These are phyloP conservation scores for Penicillium sp. DNA, from an alignment of 2,329 filamentous ascomycete genomes.

Conservation along the genomic window DNA sequence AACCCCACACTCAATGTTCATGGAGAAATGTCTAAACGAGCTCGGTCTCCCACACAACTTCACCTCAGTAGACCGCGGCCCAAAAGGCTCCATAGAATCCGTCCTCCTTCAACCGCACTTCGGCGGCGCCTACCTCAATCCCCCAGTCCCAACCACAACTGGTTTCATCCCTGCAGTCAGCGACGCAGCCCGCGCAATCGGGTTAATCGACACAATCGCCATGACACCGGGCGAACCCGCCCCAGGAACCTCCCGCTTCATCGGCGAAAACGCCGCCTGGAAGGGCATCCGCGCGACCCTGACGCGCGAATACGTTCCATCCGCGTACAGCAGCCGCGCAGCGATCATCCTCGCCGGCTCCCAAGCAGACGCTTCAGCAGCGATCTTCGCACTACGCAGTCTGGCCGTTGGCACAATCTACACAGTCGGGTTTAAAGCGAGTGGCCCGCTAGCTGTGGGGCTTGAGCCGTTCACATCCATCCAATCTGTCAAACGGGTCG, in stretches of 20 bases:
- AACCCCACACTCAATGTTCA: constrained; percentile 79
- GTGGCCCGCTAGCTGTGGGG: constrained; percentile 59
- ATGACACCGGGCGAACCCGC: constrained; percentile 47
- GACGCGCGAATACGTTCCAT: constrained; percentile 77
- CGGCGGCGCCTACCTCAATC: constrained; percentile 78
- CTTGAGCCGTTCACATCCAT: constrained; percentile 67
- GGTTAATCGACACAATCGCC: constrained; percentile 78
- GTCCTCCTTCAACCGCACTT: constrained; percentile 73
- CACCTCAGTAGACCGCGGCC: constrained; percentile 68
- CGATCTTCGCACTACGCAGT: constrained; percentile 75
- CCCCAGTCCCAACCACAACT: constrained; percentile 61
- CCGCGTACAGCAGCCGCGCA: constrained; percentile 72
- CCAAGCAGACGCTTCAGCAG: constrained; percentile 72
- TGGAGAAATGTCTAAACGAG: constrained; percentile 79
- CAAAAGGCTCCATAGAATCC: constrained; percentile 66
- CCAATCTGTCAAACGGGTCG: constrained; percentile 76
- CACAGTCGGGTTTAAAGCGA: constrained; percentile 75
- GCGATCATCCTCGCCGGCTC: constrained; percentile 73
- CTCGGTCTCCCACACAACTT: constrained; percentile 84
- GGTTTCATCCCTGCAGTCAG: constrained; percentile 66
- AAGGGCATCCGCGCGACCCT: constrained; percentile 80
- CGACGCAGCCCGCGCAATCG: constrained; percentile 74
- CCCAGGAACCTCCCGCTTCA: constrained; percentile 46
- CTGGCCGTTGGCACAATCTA: constrained; percentile 77
- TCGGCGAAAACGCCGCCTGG: constrained; percentile 83